Conservation (phyloP, 2,329 filamentous ascomycete species). For the Sarocladium oryzae region DNA sequence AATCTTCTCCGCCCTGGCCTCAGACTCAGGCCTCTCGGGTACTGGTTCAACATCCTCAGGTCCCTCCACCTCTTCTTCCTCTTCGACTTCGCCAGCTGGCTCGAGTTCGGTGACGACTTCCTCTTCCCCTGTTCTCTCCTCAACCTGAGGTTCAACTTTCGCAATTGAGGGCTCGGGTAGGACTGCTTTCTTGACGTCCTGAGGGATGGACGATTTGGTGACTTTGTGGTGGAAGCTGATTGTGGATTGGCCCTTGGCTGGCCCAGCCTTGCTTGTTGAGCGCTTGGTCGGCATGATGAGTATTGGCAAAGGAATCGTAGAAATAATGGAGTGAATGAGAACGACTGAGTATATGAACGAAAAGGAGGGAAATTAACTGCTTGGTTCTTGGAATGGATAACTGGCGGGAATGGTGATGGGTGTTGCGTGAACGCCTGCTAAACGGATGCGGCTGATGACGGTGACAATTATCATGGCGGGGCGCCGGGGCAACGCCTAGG, state of each 20-base stretch:
- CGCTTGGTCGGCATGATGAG: slow-evolving; percentile 42
- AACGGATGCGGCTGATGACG: slow-evolving; percentile 6
- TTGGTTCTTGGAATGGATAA: no score
- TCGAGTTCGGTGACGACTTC: slow-evolving; percentile 11
- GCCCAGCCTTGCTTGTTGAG: slow-evolving; percentile 31
- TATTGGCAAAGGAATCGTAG: no score
- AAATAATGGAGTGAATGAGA: no score
- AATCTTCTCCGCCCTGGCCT: slow-evolving; percentile 57
- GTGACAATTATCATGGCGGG: slow-evolving; percentile 1
- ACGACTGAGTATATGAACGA: no score
- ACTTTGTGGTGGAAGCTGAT: slow-evolving; percentile 52
- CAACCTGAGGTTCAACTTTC: slow-evolving; percentile 25
- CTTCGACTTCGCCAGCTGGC: slow-evolving; percentile 16
- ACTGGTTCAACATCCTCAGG: slow-evolving; percentile 16
- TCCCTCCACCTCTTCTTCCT: slow-evolving; percentile 21
- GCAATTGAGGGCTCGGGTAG: slow-evolving; percentile 26
- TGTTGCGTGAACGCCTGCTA: slow-evolving; percentile 9
- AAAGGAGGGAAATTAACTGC: no score
- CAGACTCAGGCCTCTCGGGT: slow-evolving; percentile 40
- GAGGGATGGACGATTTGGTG: slow-evolving; percentile 42
- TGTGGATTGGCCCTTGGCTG: slow-evolving; percentile 44
- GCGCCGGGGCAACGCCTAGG: slow-evolving; percentile 38
- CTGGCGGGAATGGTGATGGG: slow-evolving; percentile 13
- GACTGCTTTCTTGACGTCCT: slow-evolving; percentile 38
- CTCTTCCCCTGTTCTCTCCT: slow-evolving; percentile 15